A percentile compares a stretch with the other conserved stretches of the same genome.
Evolutionary conservation across 148 eudicot species (phyloP).

Genomic region (Selenicereus undatus): DNA sequence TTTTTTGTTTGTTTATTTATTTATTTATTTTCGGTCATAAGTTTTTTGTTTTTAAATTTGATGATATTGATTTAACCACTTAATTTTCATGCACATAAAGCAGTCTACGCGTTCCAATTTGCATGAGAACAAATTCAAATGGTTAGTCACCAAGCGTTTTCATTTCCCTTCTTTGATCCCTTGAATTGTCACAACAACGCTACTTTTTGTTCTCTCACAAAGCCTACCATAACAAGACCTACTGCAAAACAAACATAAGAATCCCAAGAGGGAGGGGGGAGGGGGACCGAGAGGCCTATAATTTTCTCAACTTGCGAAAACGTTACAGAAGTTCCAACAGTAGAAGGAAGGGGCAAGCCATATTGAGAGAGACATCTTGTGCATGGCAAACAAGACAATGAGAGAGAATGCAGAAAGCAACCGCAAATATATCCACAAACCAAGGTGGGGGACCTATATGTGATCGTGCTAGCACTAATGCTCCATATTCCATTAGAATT

Average conservation of each 20-base stretch:
- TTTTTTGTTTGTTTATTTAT: background rate
- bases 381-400: background rate
- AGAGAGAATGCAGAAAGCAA: background rate
- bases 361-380: constrained; percentile 1
- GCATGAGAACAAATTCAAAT: background rate
- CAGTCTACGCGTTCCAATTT: background rate
- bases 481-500: too few relatives aligned
- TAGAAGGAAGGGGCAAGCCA: background rate
- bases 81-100: background rate
- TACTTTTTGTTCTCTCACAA: background rate
- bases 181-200: background rate
- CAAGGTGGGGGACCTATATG: background rate
- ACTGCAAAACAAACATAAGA: background rate
- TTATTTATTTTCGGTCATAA: background rate
- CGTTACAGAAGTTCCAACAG: background rate
- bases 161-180: background rate
- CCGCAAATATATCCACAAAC: background rate
- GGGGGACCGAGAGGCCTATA: background rate
- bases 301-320: too few relatives aligned
- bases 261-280: too few relatives aligned
- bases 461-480: too few relatives aligned
- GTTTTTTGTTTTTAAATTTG: background rate
- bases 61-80: background rate
- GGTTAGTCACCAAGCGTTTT: background rate
- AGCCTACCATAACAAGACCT: too few relatives aligned